phyloP scores from a whole-genome alignment of 2,329 filamentous ascomycete genomes.

The Ophiocordyceps polyrhachis-furcata region DNA sequence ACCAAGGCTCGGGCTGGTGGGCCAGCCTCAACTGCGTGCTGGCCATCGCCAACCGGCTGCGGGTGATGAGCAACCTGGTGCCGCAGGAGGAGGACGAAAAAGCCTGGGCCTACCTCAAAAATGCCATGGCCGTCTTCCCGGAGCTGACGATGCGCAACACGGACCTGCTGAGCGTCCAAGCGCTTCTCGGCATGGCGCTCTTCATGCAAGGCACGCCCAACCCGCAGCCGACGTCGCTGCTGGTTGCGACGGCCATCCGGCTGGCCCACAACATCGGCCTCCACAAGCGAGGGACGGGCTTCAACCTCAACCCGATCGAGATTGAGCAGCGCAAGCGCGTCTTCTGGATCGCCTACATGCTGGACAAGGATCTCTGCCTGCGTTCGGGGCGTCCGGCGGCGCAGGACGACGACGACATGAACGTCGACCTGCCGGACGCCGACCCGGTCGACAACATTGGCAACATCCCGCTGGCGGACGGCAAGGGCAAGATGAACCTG shows the following conservation, averaged over 20 bases:
- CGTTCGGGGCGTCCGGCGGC: slow-evolving; percentile 39
- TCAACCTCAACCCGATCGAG: slow-evolving; percentile 84
- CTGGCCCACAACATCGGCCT: slow-evolving; percentile 86
- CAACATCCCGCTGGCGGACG: slow-evolving; percentile 77
- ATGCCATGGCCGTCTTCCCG: slow-evolving; percentile 81
- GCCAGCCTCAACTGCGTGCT: slow-evolving; percentile 85
- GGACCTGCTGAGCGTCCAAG: slow-evolving; percentile 86
- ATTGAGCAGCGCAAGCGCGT: slow-evolving; percentile 66
- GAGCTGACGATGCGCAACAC: slow-evolving; percentile 94
- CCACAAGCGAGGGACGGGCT: slow-evolving; percentile 81
- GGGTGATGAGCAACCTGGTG: slow-evolving; percentile 89
- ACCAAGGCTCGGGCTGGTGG: slow-evolving; percentile 96
- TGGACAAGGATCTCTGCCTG: slow-evolving; percentile 44
- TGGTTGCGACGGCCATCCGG: slow-evolving; percentile 78
- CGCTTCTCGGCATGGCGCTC: slow-evolving; percentile 76
- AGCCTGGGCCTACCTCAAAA: slow-evolving; percentile 91
- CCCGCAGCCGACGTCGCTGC: slow-evolving; percentile 80
- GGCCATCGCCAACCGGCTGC: slow-evolving; percentile 80
- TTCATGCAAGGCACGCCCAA: slow-evolving; percentile 96
- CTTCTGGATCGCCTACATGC: slow-evolving; percentile 48
- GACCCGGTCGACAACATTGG: slow-evolving; percentile 85
- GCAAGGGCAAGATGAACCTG: slow-evolving; percentile 83
- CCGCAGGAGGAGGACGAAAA: slow-evolving; percentile 83
- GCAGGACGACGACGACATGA: slow-evolving; percentile 61
- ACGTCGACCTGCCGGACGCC: slow-evolving; percentile 83